A percentile compares a stretch with the other conserved stretches of the same genome.
phyloP scores from a whole-genome alignment of 164 flowering plant genomes.

The Berberis thunbergii region DNA sequence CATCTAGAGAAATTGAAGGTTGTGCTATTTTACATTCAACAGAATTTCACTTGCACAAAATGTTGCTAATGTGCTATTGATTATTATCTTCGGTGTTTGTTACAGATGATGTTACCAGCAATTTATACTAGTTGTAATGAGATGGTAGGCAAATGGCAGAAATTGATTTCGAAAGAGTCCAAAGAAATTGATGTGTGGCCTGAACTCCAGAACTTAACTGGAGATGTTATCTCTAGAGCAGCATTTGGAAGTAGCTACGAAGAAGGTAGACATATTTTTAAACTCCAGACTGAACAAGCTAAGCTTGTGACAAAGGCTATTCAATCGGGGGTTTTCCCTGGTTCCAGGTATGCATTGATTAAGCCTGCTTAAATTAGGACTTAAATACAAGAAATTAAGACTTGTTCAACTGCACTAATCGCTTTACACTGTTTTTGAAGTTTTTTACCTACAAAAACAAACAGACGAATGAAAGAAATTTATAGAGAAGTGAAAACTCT shows the following conservation, averaged over 20 bases:
- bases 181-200: too few species aligned
- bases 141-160: constrained; percentile 7
- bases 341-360: constrained; percentile 20
- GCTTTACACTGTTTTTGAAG: background rate
- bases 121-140: constrained; percentile 4
- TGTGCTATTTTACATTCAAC: background rate
- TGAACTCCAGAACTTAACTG: too few species aligned
- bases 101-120: constrained; percentile 10
- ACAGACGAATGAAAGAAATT: constrained; percentile 1
- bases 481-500: background rate
- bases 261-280: too few species aligned
- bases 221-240: too few species aligned
- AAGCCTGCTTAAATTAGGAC: background rate
- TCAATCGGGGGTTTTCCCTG: constrained; percentile 5
- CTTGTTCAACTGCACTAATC: background rate
- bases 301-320: too few species aligned
- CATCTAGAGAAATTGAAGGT: constrained; percentile 26
- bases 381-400: too few species aligned
- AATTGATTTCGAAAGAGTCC: background rate
- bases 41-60: too few species aligned
- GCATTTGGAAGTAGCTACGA: background rate
- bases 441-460: constrained; percentile 7
- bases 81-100: background rate
- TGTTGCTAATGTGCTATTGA: background rate
- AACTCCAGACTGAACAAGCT: constrained; percentile 12